These are phyloP conservation scores for Teratosphaeria epicoccoides DNA, from an alignment of 2,329 filamentous ascomycete genomes.

Conservation along the genomic window DNA sequence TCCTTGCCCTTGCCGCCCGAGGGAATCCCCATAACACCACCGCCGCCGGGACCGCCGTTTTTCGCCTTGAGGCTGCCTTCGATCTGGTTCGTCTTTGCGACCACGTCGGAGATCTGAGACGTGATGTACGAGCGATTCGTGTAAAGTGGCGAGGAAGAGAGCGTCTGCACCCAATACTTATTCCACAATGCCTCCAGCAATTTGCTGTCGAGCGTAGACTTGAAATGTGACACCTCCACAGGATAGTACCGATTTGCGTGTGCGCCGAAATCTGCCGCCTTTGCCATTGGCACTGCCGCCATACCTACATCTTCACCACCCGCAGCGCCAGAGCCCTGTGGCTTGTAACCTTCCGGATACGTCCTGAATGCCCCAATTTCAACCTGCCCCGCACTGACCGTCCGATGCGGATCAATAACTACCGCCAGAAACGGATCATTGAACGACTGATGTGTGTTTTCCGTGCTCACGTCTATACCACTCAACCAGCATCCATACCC, in stretches of 20 bases:
- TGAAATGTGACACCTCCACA: conserved; percentile 86
- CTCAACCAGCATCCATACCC: conserved; percentile 97
- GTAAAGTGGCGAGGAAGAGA: conserved; percentile 81
- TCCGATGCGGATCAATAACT: conserved; percentile 92
- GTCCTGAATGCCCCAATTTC: conserved; percentile 96
- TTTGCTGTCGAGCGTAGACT: conserved; percentile 78
- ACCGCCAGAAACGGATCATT: conserved; percentile 89
- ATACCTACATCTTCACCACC: conserved; percentile 50
- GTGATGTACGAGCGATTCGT: conserved; percentile 88
- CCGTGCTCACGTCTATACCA: conserved; percentile 87
- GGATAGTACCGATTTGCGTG: conserved; percentile 86
- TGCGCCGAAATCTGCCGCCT: conserved; percentile 91
- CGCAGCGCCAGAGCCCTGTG: conserved; percentile 29
- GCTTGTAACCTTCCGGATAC: conserved; percentile 64
- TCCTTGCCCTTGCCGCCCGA: conserved; percentile 21
- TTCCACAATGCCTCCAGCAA: conserved; percentile 89
- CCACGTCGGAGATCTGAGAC: conserved; percentile 83
- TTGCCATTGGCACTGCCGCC: conserved; percentile 76
- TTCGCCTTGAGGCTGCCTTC: neutral
- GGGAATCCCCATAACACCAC: neutral
- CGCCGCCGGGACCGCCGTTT: neutral
- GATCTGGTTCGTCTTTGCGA: conserved; percentile 56
- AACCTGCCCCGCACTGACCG: conserved; percentile 86
- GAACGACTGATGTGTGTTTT: conserved; percentile 73
- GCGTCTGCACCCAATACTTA: conserved; percentile 97